Evolutionary conservation across 2,329 filamentous ascomycete genomes (phyloP).

Genomic region (Exophiala mesophila): DNA sequence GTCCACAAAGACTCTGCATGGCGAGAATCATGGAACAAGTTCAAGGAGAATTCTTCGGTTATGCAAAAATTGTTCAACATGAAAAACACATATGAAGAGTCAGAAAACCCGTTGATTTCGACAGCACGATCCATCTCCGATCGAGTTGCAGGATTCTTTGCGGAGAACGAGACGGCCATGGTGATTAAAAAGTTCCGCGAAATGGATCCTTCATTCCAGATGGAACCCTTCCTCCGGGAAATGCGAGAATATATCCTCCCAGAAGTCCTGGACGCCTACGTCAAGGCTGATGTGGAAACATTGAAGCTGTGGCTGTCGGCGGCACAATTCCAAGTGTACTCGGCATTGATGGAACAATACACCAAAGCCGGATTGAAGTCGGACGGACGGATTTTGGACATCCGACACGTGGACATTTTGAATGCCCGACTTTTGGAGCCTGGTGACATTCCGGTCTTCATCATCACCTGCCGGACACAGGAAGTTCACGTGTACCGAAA

Average conservation of each 20-base stretch:
- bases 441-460: conserved; percentile 72
- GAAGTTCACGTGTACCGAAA: conserved; percentile 97
- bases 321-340: conserved; percentile 93
- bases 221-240: conserved; percentile 90
- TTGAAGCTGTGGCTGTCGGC: conserved; percentile 94
- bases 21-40: conserved; percentile 98
- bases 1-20: conserved; percentile 94
- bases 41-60: conserved; percentile 81
- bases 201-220: conserved; percentile 91
- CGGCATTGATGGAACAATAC: conserved; percentile 95
- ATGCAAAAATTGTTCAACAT: conserved; percentile 84
- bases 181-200: conserved; percentile 97
- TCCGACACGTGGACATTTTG: conserved; percentile 77
- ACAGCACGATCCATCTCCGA: conserved; percentile 94
- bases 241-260: conserved; percentile 97
- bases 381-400: conserved; percentile 91
- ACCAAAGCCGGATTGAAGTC: conserved; percentile 88
- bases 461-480: conserved; percentile 92
- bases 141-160: conserved; percentile 89
- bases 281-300: conserved; percentile 88
- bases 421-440: conserved; percentile 45
- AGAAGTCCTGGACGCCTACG: conserved; percentile 94
- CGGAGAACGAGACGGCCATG: conserved; percentile 94
- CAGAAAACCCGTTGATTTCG: conserved; percentile 89
- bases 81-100: conserved; percentile 87